Base-by-base conservation (phyloP, 2,329 filamentous ascomycete species). In the Lasiodiplodia hormozganensis region DNA sequence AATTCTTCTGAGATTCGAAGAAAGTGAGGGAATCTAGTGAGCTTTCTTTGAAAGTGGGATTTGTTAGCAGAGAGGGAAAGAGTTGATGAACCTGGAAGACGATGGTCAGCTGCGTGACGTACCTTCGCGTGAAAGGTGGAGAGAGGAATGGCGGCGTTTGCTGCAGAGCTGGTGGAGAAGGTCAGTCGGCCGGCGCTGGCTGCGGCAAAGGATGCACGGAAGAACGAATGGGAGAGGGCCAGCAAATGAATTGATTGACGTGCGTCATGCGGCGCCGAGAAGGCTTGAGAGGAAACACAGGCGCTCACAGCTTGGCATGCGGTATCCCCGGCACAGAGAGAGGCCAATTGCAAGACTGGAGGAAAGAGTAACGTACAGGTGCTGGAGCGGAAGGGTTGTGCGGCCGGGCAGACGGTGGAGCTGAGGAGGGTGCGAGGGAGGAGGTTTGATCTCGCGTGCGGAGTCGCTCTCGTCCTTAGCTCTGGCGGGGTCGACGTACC, bases 261-360 rank as follows among this genome's bases (percentile, higher is more conserved):
- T 52, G 49, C 49, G 49, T 54, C n/a, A 52, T 31, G 52, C 52
- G 6, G 49, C 52, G 52, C 52, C 52, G 51, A 54, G 52, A 54
- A 18, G 31, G 28, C 14, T 56, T 28, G 28, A n/a, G 53, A 25
- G 16, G 31, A 56, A 34, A 12, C 12, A 12, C 12, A 25, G 31
- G 28, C 25, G 25, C 28, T 56, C 53, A 36, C 25, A 56, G 53
- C 28, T 56, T 34, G 53, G 53, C 53, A 56, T 34, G 52, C 52
- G 52, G 52, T 12, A 54, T 21, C 14, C 31, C 28, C 21, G n/a
- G n/a, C 5, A 23, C 56, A 18, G 16, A 18, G 23, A 52, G 23
- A 10, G 28, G 25, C 31, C 54, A 57, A 57, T 57, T 14, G 16
- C 54, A 57, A 36, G 51, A 49, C 16, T 11, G 4, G 23, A 21